These are phyloP conservation scores for Neospermospora avenae DNA, from an alignment of 2,329 filamentous ascomycete species.

Conservation along the genomic window DNA sequence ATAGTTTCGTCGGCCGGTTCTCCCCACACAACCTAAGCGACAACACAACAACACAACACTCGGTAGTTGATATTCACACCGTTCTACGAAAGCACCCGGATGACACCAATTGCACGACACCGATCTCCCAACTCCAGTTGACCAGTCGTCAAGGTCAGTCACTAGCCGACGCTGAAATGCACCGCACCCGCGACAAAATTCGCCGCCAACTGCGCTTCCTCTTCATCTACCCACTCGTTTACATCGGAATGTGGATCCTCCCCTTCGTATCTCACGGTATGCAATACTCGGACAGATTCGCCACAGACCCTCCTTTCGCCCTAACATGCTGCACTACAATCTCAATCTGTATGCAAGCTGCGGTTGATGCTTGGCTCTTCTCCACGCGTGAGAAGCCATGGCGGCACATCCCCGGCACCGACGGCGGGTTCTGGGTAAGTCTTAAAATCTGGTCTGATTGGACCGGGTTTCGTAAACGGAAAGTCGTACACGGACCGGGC, in stretches of 20 bases:
- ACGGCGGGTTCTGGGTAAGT: constrained; percentile 38
- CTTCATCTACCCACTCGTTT: constrained; percentile 73
- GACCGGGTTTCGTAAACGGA: constrained; percentile 23
- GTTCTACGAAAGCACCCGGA: constrained; percentile 22
- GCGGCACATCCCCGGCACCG: constrained; percentile 48
- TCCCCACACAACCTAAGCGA: constrained; percentile 17
- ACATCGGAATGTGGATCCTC: constrained; percentile 68
- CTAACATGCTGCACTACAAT: constrained; percentile 54
- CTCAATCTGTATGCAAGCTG: constrained; percentile 62
- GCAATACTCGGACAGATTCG: constrained; percentile 52
- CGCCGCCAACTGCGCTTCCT: constrained; percentile 66
- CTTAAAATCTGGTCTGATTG: constrained; percentile 35
- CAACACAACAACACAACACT: constrained; percentile 13
- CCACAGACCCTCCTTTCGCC: constrained; percentile 50
- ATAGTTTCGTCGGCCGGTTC: constrained; percentile 22
- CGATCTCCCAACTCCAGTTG: constrained; percentile 26
- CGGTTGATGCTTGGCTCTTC: constrained; percentile 67
- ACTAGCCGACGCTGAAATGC: constrained; percentile 36
- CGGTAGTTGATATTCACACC: constrained; percentile 25
- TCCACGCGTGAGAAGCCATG: constrained; percentile 68
- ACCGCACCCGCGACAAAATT: constrained; percentile 50
- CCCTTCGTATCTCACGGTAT: constrained; percentile 65
- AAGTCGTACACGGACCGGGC: constrained; percentile 39
- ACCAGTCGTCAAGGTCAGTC: constrained; percentile 30
- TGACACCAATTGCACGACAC: constrained; percentile 10